Evolutionary conservation across 2,329 filamentous ascomycete genomes (phyloP), one percentile per base, ranked within the genome.

Genomic region (Neodidymelliopsis sp.): DNA sequence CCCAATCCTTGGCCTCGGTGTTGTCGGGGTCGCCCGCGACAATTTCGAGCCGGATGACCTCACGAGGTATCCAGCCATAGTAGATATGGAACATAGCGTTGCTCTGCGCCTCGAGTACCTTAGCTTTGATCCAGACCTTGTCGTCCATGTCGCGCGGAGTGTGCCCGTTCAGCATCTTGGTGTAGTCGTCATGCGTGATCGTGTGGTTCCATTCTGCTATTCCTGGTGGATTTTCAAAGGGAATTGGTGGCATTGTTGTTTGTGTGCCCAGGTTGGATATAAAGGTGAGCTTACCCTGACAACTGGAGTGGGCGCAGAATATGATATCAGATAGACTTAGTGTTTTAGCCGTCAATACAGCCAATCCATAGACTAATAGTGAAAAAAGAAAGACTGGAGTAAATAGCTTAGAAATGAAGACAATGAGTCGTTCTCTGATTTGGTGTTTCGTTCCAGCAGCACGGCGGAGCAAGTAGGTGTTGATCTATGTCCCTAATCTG

Each of bases 1-100:
- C 53, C 53, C 50, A 57, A 20, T 57, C 49, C 42, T 49, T 49
- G 12, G 25, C 39, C 27, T 54, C 54, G 13, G 36, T 49, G 25
- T 49, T 42, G 38, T 40, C 39, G n/a, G 47, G 42, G 29, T 57
- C 50, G 37, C 50, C 46, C 28, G 50, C 31, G 4, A 29, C 28
- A 27, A 54, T 45, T 27, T 42, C 40, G 27, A 54, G 40, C 33
- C 40, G 36, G 36, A 49, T 23, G 18, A 33, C 6, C 31, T 49
- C 45, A 24, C 25, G 31, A 37, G 41, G 33, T n/a, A 11, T 39
- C 46, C 45, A 50, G 23, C 51, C 45, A 28, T 36, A 40, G 36
- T 47, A 54, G 28, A 45, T 31, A 28, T 54, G 41, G 16, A 49
- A 27, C 15, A 46, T 29, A 36, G 38, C 40, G 24, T 35, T 50